Base-by-base conservation (phyloP, 768 basidiomycete genomes). In the Panaeolus papilionaceus region DNA sequence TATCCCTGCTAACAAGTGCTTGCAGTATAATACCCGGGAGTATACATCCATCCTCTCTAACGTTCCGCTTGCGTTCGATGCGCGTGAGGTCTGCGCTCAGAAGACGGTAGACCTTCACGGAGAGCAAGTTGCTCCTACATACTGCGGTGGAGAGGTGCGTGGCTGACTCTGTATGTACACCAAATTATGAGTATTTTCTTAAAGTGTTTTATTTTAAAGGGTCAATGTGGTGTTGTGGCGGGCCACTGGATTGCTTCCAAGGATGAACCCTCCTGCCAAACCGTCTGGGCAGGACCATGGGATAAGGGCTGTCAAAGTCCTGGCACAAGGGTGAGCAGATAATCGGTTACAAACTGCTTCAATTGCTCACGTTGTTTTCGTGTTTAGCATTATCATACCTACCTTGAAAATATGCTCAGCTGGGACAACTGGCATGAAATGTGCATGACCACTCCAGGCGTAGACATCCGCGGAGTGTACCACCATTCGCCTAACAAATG, bases 1-100 rank as follows among this genome's bases (percentile, higher is more conserved):
- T 20, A 38, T 61, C 14, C 42, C 49, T n/a, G 40, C 37, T 2
- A 16, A 38, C 9, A 39, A 47, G 1, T 74, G 73, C 54, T 38
- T 70, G 10, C 47, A 68, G 0, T 75, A 75, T 64, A 71, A 67
- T 6, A 69, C 67, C 38, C 70, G 74, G 38, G 68, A 75, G 58
- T 72, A 73, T 49, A 70, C 64, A 10, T 68, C 72, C 2, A 70
- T 58, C 4, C 64, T 75, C 23, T 42, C 68, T 7, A 62, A 69
- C 23, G 66, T 73, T 11, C 66, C 69, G 10, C 16, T 65, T 12
- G 71, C 72, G 4, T 66, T 71, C 20, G 65, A 73, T 47, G 67
- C 69, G 4, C 18, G 70, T 11, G 61, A 64, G 20, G 74, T 71
- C 62, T 74, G 74, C 61, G 6, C 20, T 18, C 63, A 58, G 18